Percentiles rank a stretch among this genome's conserved stretches.
phyloP scores from a whole-genome alignment of 352 stramenopile genomes.

The Halophytophthora batemanensis region DNA sequence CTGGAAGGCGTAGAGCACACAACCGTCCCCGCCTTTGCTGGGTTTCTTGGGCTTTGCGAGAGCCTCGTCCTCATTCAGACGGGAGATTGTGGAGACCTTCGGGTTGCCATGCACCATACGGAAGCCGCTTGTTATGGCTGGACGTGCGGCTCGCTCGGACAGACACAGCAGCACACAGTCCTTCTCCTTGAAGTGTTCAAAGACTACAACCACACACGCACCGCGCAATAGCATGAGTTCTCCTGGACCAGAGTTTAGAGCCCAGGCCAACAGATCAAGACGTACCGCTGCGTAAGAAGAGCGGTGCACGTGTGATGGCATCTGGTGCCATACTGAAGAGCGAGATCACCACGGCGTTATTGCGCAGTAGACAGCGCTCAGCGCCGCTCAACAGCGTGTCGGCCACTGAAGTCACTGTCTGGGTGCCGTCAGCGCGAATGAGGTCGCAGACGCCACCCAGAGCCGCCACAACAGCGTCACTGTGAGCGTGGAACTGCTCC shows the following conservation, averaged over 20 bases:
- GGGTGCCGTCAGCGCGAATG: constrained; percentile 57
- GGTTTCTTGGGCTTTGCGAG: constrained; percentile 11
- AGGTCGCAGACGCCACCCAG: constrained; percentile 41
- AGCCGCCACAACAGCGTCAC: constrained; percentile 41
- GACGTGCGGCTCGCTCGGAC: constrained; percentile 37
- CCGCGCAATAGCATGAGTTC: constrained; percentile 1
- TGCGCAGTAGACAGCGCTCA: constrained; percentile 50
- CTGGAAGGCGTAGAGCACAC: constrained; percentile 57
- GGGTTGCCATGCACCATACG: constrained; percentile 39
- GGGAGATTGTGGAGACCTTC: constrained; percentile 32
- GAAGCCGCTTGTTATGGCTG: constrained; percentile 44
- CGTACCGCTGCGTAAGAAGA: constrained; percentile 60
- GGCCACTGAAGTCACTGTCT: constrained; percentile 33
- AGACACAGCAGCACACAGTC: constrained; percentile 55
- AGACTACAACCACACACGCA: constrained; percentile 25
- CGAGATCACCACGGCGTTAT: constrained; percentile 54
- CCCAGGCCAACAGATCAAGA: neutral
- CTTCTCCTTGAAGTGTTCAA: constrained; percentile 56
- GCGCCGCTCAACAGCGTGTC: constrained; percentile 40
- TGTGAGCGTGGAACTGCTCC: constrained; percentile 84
- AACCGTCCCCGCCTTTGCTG: constrained; percentile 19
- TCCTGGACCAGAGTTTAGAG: neutral
- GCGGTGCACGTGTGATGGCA: constrained; percentile 35
- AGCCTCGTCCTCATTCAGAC: constrained; percentile 28
- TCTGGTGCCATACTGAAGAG: constrained; percentile 47